phyloP scores from a whole-genome alignment of 108 stramenopile species.

The Pseudonitzschia delicatissima region DNA sequence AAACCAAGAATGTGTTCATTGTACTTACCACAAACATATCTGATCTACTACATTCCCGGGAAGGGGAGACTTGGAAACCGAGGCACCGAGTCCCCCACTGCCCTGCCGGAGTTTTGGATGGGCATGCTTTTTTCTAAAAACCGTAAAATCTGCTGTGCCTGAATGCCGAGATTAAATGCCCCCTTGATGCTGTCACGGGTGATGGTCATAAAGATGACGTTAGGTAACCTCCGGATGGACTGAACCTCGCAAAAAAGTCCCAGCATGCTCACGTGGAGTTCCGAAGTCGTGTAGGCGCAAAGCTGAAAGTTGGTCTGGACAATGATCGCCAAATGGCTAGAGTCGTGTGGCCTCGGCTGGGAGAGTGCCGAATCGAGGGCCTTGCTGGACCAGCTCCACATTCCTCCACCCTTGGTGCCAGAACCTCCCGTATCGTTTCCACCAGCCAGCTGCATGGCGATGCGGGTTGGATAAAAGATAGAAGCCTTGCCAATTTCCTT shows the following conservation, averaged over 20 bases:
- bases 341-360: conserved; percentile 57
- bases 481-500: conserved; percentile 55
- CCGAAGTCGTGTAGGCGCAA: conserved; percentile 81
- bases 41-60: conserved; percentile 89
- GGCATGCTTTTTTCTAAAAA: conserved; percentile 86
- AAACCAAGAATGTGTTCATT: no score
- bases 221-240: conserved; percentile 77
- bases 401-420: conserved; percentile 21
- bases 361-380: conserved; percentile 63
- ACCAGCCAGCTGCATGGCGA: conserved; percentile 71
- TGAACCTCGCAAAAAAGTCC: conserved; percentile 82
- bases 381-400: conserved; percentile 53
- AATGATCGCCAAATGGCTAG: conserved; percentile 79
- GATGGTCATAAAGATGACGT: conserved; percentile 77
- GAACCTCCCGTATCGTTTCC: not conserved
- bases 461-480: conserved; percentile 77
- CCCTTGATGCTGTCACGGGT: conserved; percentile 81
- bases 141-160: conserved; percentile 78
- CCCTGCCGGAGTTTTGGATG: conserved; percentile 73
- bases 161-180: conserved; percentile 76
- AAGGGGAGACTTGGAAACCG: conserved; percentile 37
- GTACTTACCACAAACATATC: conserved; percentile 69
- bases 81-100: conserved; percentile 16
- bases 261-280: conserved; percentile 82
- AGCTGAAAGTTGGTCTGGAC: conserved; percentile 93